Evolutionary conservation across 2,329 filamentous ascomycete species (phyloP).

Genomic region (Sordariomycetes sp.): DNA sequence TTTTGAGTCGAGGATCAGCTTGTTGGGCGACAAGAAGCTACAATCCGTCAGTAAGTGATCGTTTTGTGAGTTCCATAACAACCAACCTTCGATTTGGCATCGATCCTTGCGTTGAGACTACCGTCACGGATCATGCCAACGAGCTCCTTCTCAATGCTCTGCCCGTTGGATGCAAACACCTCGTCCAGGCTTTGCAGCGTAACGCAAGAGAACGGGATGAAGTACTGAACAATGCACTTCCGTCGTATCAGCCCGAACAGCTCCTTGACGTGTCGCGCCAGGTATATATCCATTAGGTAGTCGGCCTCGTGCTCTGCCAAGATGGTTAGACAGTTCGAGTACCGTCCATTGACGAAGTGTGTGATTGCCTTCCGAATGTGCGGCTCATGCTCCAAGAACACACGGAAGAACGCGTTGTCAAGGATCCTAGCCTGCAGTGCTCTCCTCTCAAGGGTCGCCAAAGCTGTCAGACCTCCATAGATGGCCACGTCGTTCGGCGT

Average conservation of each 20-base stretch:
- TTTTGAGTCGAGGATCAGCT: slow-evolving; percentile 53
- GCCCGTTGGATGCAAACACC: slow-evolving; percentile 59
- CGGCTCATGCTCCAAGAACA: slow-evolving; percentile 84
- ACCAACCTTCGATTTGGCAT: slow-evolving; percentile 66
- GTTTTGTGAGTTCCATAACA: background rate
- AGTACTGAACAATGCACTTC: slow-evolving; percentile 91
- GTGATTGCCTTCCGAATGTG: slow-evolving; percentile 87
- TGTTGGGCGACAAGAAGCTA: slow-evolving; percentile 66
- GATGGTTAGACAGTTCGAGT: slow-evolving; percentile 73
- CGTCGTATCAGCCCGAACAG: slow-evolving; percentile 71
- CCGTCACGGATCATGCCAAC: slow-evolving; percentile 66
- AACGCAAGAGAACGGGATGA: slow-evolving; percentile 82
- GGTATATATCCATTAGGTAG: slow-evolving; percentile 82
- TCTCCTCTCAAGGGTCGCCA: slow-evolving; percentile 78
- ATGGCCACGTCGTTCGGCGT: slow-evolving; percentile 83
- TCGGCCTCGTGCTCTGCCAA: slow-evolving; percentile 75
- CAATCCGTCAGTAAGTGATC: slow-evolving; percentile 5
- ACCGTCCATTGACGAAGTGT: slow-evolving; percentile 85
- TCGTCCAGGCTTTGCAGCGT: slow-evolving; percentile 69
- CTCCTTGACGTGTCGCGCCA: slow-evolving; percentile 61
- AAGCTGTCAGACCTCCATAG: slow-evolving; percentile 82
- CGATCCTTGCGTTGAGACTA: slow-evolving; percentile 68
- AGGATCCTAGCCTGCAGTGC: slow-evolving; percentile 70
- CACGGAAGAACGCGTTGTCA: slow-evolving; percentile 72
- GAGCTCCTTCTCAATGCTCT: slow-evolving; percentile 65